Evolutionary conservation across 1,284 basidiomycete genomes (phyloP).

Genomic region (Abortiporus biennis): DNA sequence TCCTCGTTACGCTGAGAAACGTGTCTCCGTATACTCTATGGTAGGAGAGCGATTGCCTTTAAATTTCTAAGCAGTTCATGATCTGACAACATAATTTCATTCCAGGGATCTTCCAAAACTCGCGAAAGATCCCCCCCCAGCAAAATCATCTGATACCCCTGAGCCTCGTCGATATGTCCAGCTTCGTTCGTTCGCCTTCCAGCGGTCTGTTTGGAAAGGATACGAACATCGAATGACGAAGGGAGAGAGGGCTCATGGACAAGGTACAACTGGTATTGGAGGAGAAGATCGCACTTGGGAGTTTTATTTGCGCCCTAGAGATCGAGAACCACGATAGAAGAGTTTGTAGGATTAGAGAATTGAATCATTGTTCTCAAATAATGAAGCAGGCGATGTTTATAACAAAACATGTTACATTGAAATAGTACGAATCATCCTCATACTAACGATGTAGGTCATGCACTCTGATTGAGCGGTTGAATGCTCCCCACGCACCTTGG

Average conservation of each 20-base stretch:
- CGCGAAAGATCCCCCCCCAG: conserved; percentile 67
- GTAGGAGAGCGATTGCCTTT: conserved; percentile 31
- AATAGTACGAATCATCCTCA: too few species aligned
- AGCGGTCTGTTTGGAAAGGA: conserved; percentile 67
- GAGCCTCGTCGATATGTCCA: conserved; percentile 68
- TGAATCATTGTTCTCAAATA: conserved; percentile 6
- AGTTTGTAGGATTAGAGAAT: too few species aligned
- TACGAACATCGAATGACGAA: conserved; percentile 93
- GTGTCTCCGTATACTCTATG: conserved; percentile 87
- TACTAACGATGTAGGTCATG: too few species aligned
- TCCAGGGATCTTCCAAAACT: conserved; percentile 72
- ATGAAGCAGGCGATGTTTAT: neutral
- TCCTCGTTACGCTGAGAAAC: conserved; percentile 89
- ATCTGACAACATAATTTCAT: too few species aligned
- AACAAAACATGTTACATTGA: too few species aligned
- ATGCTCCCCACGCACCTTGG: too few species aligned
- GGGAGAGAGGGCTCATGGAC: conserved; percentile 64
- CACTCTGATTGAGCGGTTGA: too few species aligned
- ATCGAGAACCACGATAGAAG: too few species aligned
- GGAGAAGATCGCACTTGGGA: conserved; percentile 80
- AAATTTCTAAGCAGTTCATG: neutral
- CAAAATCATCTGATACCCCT: conserved; percentile 33
- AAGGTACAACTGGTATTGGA: conserved; percentile 60
- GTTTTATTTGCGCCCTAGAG: conserved; percentile 61
- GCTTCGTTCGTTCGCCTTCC: conserved; percentile 81